A percentile compares a stretch with the other conserved stretches of the same genome.
Evolutionary conservation across 495 filamentous ascomycete species (phyloP).

Genomic region (Staphylotrichum tortipilum): DNA sequence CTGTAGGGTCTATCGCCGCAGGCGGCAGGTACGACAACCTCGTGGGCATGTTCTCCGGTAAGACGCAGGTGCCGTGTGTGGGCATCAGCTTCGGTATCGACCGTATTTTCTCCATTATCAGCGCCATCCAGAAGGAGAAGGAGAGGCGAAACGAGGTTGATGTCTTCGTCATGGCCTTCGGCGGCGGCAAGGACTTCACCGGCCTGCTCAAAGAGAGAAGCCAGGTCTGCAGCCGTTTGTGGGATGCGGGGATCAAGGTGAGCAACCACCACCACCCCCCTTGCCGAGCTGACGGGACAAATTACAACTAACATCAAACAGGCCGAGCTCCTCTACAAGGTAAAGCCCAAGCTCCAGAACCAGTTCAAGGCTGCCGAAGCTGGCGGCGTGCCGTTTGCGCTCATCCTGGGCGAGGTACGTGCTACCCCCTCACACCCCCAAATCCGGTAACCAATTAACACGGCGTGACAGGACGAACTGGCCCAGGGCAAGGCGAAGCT

Average conservation of each 20-base stretch:
- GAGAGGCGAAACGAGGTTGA: constrained; percentile 62
- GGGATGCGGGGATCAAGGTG: constrained; percentile 73
- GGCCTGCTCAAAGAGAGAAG: constrained; percentile 76
- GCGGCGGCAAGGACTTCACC: constrained; percentile 73
- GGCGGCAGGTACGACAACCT: constrained; percentile 83
- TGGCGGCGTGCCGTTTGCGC: constrained; percentile 55
- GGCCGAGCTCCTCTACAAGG: constrained; percentile 72
- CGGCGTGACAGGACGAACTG: constrained; percentile 56
- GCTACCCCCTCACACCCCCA: background rate
- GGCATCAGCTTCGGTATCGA: constrained; percentile 94
- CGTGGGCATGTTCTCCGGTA: constrained; percentile 86
- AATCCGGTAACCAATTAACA: background rate
- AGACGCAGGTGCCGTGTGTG: constrained; percentile 78
- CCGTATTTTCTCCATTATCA: constrained; percentile 86
- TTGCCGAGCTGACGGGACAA: background rate
- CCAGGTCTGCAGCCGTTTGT: constrained; percentile 60
- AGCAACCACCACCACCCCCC: too few species aligned
- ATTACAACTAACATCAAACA: constrained; percentile 2
- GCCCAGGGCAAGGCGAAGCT: constrained; percentile 66
- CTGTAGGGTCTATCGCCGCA: too few species aligned
- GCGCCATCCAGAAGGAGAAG: constrained; percentile 61
- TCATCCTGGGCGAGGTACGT: constrained; percentile 63
- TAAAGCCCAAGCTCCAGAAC: constrained; percentile 66
- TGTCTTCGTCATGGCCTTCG: constrained; percentile 88
- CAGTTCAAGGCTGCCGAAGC: constrained; percentile 75